phyloP scores from a whole-genome alignment of 495 filamentous ascomycete species.

The Bombardia bombarda region DNA sequence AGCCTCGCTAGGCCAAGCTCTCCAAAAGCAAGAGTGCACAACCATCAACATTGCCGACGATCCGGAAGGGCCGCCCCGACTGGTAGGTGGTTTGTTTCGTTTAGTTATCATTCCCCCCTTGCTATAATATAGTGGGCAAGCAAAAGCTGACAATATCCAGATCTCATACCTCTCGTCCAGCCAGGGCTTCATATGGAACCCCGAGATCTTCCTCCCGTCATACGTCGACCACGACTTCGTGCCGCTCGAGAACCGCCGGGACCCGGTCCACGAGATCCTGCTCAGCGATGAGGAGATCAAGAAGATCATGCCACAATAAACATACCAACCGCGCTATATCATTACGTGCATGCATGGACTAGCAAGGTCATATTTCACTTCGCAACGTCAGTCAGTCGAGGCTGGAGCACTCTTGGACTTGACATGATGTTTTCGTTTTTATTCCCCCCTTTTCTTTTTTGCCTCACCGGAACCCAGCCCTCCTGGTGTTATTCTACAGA shows the following conservation, averaged over 20 bases:
- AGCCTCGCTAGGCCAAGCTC: constrained; percentile 44
- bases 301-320: constrained; percentile 45
- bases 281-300: constrained; percentile 57
- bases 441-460: no score
- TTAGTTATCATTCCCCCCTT: no score
- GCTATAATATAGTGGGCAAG: neutral
- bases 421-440: no score
- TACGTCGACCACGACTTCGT: constrained; percentile 50
- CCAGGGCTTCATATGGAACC: constrained; percentile 68
- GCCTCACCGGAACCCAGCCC: no score
- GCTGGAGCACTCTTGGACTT: no score
- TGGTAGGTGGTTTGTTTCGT: constrained; percentile 39
- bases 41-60: constrained; percentile 61
- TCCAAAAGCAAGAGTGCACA: constrained; percentile 58
- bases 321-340: neutral
- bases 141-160: no score
- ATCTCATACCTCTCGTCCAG: constrained; percentile 62
- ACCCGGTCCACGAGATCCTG: constrained; percentile 59
- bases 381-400: no score
- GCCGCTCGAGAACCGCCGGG: constrained; percentile 55
- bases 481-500: no score
- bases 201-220: constrained; percentile 52
- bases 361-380: no score
- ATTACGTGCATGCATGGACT: no score
- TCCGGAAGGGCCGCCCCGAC: constrained; percentile 50